Evolutionary conservation across 805 yeast genomes (phyloP).

Genomic region (Candida lessepsii): DNA sequence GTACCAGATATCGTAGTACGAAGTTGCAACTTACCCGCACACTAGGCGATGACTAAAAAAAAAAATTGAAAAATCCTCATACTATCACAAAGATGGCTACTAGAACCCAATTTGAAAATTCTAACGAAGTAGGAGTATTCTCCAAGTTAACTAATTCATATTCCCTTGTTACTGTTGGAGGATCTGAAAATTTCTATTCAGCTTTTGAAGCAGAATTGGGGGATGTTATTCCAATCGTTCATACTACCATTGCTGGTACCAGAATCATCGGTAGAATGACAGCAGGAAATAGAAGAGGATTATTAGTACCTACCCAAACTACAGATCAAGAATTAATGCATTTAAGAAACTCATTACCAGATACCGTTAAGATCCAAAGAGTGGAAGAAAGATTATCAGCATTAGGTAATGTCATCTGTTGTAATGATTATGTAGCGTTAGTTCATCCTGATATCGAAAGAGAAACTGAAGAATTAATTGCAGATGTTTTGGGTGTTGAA

Average conservation of each 20-base stretch:
- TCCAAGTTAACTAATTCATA: constrained; percentile 94
- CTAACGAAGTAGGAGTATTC: constrained; percentile 80
- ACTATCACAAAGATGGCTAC: constrained; percentile 33
- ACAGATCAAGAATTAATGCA: constrained; percentile 98
- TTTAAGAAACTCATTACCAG: constrained; percentile 94
- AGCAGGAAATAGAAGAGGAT: constrained; percentile 97
- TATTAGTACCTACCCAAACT: constrained; percentile 95
- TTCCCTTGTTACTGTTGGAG: constrained; percentile 95
- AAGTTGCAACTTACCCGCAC: constrained; percentile 7
- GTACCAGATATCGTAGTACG: too few relatives aligned
- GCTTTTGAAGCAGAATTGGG: constrained; percentile 98
- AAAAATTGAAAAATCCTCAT: constrained; percentile 1
- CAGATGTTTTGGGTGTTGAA: constrained; percentile 97
- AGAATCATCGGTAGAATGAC: constrained; percentile 98
- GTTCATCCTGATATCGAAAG: constrained; percentile 99
- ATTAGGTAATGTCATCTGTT: constrained; percentile 95
- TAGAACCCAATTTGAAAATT: constrained; percentile 50
- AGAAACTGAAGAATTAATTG: constrained; percentile 97
- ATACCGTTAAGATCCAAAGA: constrained; percentile 90
- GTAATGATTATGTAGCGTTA: constrained; percentile 97
- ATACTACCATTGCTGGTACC: constrained; percentile 97
- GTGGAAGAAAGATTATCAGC: constrained; percentile 98
- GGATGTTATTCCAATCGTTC: constrained; percentile 93
- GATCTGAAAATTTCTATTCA: constrained; percentile 79
- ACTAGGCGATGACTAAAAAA: constrained; percentile 7